Percentiles rank a stretch among this genome's conserved stretches.
phyloP scores from a whole-genome alignment of 352 stramenopile species.

The Peronospora belbahrii region DNA sequence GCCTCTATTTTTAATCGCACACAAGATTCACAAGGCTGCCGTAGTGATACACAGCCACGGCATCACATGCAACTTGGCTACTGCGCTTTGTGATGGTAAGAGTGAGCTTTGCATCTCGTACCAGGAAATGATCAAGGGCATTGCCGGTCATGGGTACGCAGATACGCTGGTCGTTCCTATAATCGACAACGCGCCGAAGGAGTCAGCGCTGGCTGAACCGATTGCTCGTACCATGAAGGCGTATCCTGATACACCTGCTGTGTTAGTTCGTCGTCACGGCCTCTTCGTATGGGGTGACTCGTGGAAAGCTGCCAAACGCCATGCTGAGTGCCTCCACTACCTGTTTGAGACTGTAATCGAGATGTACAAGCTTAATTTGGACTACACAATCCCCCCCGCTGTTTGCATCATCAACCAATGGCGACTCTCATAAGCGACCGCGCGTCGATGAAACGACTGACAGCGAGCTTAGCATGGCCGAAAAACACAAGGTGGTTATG shows the following conservation, averaged over 20 bases:
- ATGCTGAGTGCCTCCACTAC: slow-evolving; percentile 96
- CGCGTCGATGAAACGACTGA: slow-evolving; percentile 17
- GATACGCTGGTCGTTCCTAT: slow-evolving; percentile 92
- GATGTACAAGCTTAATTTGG: slow-evolving; percentile 84
- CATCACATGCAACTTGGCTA: slow-evolving; percentile 84
- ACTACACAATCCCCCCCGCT: slow-evolving; percentile 48
- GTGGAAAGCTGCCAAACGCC: slow-evolving; percentile 94
- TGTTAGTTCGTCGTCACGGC: slow-evolving; percentile 92
- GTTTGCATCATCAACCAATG: slow-evolving; percentile 35
- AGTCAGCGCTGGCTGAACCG: slow-evolving; percentile 88
- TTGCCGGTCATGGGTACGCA: slow-evolving; percentile 88
- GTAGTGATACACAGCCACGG: slow-evolving; percentile 78
- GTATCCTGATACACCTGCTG: slow-evolving; percentile 86
- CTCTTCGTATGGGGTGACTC: slow-evolving; percentile 95
- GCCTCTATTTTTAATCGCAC: slow-evolving; percentile 91
- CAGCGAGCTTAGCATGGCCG: slow-evolving; percentile 35
- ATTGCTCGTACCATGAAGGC: slow-evolving; percentile 74
- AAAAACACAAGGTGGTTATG: slow-evolving; percentile 88
- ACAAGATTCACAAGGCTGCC: slow-evolving; percentile 71
- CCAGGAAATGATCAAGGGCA: slow-evolving; percentile 97
- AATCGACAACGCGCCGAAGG: slow-evolving; percentile 93
- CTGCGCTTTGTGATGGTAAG: slow-evolving; percentile 80
- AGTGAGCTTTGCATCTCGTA: slow-evolving; percentile 88
- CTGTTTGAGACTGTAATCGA: slow-evolving; percentile 89
- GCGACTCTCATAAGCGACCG: slow-evolving; percentile 35